Conservation (phyloP, 352 stramenopile genomes). For the Peronospora belbahrii region DNA sequence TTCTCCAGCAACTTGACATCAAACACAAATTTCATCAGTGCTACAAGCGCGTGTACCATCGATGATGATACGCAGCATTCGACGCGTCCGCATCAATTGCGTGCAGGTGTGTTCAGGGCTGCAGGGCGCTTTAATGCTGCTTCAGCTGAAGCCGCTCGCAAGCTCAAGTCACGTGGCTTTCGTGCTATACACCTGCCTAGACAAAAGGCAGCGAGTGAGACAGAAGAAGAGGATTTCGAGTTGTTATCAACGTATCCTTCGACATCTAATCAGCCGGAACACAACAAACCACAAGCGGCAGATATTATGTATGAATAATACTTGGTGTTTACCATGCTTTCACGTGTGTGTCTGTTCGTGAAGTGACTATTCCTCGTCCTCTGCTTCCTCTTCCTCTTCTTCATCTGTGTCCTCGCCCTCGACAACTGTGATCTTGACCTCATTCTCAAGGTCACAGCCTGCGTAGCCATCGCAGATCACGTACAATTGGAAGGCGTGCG, state of each 20-base stretch:
- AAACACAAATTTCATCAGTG: slow-evolving; percentile 10
- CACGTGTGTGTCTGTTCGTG: background rate
- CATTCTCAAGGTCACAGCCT: slow-evolving; percentile 97
- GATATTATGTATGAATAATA: slow-evolving; percentile 24
- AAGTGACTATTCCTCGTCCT: slow-evolving; percentile 11
- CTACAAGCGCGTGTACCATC: slow-evolving; percentile 3
- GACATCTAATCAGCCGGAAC: slow-evolving; percentile 2
- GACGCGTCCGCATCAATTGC: slow-evolving; percentile 30
- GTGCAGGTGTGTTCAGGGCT: slow-evolving; percentile 36
- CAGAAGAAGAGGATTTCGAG: slow-evolving; percentile 34
- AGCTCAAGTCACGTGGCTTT: slow-evolving; percentile 36
- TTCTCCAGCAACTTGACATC: slow-evolving; percentile 9
- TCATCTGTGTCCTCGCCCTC: slow-evolving; percentile 44
- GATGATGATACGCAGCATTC: slow-evolving; percentile 1
- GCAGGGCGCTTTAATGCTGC: slow-evolving; percentile 40
- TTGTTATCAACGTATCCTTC: slow-evolving; percentile 3
- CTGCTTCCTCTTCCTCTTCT: slow-evolving; percentile 28
- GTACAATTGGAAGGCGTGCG: slow-evolving; percentile 95
- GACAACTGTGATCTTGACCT: slow-evolving; percentile 62
- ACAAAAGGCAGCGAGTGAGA: slow-evolving; percentile 29
- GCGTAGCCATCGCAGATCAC: slow-evolving; percentile 99
- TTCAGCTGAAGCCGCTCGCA: slow-evolving; percentile 43
- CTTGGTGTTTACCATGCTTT: background rate
- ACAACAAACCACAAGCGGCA: slow-evolving; percentile 10
- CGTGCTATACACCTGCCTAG: slow-evolving; percentile 12